Percentiles rank a stretch among this genome's conserved stretches.
These are phyloP conservation scores for Xylaria acuta DNA, from an alignment of 495 filamentous ascomycete species.

Conservation along the genomic window DNA sequence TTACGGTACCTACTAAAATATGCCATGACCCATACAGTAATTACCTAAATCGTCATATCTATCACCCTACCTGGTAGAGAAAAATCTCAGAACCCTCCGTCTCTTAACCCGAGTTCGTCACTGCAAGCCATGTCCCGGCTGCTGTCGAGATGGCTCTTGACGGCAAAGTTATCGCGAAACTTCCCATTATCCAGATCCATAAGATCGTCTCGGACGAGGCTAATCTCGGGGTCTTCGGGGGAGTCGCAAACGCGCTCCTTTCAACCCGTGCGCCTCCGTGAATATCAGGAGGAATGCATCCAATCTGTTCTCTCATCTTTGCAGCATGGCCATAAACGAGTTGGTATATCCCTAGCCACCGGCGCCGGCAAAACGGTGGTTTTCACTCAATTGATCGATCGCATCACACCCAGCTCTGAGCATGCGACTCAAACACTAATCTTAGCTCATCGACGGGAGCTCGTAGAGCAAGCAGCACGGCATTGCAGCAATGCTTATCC, in stretches of 20 bases:
- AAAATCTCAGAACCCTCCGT: background rate
- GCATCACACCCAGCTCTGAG: slow-evolving; percentile 64
- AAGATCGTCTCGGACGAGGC: slow-evolving; percentile 22
- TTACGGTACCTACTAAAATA: background rate
- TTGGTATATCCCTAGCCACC: slow-evolving; percentile 91
- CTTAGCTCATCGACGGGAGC: slow-evolving; percentile 87
- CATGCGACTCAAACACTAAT: slow-evolving; percentile 81
- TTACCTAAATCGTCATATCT: background rate
- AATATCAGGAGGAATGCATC: slow-evolving; percentile 90
- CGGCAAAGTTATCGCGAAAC: slow-evolving; percentile 15
- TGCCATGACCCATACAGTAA: background rate
- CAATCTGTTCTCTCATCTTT: slow-evolving; percentile 79
- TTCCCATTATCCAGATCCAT: slow-evolving; percentile 15
- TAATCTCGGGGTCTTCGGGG: slow-evolving; percentile 28
- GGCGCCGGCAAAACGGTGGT: slow-evolving; percentile 96
- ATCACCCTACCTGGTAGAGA: background rate
- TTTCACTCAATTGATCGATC: slow-evolving; percentile 93
- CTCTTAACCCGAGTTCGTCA: background rate
- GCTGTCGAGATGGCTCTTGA: slow-evolving; percentile 32
- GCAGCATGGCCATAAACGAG: slow-evolving; percentile 73
- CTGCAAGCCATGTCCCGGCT: slow-evolving; percentile 35
- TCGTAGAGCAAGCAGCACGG: slow-evolving; percentile 91
- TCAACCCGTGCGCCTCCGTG: slow-evolving; percentile 62
- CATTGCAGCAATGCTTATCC: slow-evolving; percentile 87
- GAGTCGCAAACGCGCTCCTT: slow-evolving; percentile 7